Percentiles rank a stretch among this genome's conserved stretches.
phyloP scores from a whole-genome alignment of 306 rosid genomes.

The Arachis hypogaea region DNA sequence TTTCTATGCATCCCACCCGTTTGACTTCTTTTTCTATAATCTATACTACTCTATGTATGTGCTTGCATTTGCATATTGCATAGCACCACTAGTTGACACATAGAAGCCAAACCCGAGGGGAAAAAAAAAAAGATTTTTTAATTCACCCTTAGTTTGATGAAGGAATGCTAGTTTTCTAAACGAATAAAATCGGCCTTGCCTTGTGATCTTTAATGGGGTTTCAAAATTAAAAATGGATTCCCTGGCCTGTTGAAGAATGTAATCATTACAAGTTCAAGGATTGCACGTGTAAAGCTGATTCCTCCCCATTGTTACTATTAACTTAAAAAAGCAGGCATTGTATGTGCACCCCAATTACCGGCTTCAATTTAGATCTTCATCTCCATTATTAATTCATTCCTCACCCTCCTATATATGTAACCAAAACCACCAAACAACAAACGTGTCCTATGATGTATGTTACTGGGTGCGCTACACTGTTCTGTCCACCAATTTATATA shows the following conservation, averaged over 20 bases:
- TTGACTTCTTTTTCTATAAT: slow-evolving; percentile 15
- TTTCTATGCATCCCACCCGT: slow-evolving; percentile 9
- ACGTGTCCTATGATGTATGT: neutral
- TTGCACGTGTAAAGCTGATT: slow-evolving; percentile 58
- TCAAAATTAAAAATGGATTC: neutral
- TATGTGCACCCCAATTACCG: slow-evolving; percentile 50
- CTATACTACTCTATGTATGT: neutral
- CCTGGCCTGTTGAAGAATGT: slow-evolving; percentile 25
- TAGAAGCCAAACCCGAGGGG: neutral
- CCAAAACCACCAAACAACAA: neutral
- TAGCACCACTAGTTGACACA: too few species aligned
- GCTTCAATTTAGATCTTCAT: slow-evolving; percentile 42
- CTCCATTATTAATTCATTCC: neutral
- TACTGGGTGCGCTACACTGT: neutral
- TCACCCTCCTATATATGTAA: neutral
- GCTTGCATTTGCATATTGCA: neutral
- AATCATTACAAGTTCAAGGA: slow-evolving; percentile 55
- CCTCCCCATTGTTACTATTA: slow-evolving; percentile 52
- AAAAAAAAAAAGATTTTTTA: too few species aligned
- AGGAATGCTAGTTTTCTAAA: too few species aligned
- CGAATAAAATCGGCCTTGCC: slow-evolving; percentile 39
- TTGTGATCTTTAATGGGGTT: too few species aligned
- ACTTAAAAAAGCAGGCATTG: slow-evolving; percentile 42
- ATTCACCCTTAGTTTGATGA: too few species aligned
- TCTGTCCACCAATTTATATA: neutral